phyloP scores from a whole-genome alignment of 2,329 filamentous ascomycete species.

The Fusarium dlaminii region DNA sequence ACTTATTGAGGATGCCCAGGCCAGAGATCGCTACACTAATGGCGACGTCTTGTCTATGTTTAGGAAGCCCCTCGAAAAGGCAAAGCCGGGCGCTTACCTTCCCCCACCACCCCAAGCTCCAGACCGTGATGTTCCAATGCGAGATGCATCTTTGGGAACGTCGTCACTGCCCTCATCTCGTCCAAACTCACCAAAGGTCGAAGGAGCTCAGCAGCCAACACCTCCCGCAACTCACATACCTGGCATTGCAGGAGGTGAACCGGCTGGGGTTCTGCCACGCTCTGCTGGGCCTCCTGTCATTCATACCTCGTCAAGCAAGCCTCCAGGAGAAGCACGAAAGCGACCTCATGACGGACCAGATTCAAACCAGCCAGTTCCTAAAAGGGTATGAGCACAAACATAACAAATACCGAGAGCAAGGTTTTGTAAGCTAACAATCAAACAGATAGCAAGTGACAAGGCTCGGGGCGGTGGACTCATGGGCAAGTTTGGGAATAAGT shows the following conservation, averaged over 20 bases:
- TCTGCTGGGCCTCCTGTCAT: slow-evolving; percentile 51
- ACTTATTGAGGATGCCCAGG: slow-evolving; percentile 82
- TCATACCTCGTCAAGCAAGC: slow-evolving; percentile 46
- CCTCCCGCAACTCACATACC: slow-evolving; percentile 19
- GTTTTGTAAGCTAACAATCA: slow-evolving; percentile 35
- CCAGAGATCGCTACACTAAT: slow-evolving; percentile 78
- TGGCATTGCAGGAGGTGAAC: slow-evolving; percentile 28
- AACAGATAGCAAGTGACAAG: slow-evolving; percentile 45
- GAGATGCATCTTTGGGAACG: slow-evolving; percentile 25
- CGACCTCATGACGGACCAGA: slow-evolving; percentile 53
- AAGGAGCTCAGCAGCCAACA: background rate
- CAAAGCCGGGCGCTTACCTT: slow-evolving; percentile 41
- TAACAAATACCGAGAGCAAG: background rate
- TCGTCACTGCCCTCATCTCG: slow-evolving; percentile 15
- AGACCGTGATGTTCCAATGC: slow-evolving; percentile 32
- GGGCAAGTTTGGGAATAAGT: slow-evolving; percentile 50
- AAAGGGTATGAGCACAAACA: slow-evolving; percentile 52
- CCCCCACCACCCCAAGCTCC: slow-evolving; percentile 12
- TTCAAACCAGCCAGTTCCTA: slow-evolving; percentile 45
- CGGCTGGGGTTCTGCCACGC: slow-evolving; percentile 34
- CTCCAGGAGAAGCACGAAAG: slow-evolving; percentile 51
- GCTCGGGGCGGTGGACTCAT: slow-evolving; percentile 46
- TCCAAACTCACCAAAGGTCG: slow-evolving; percentile 18
- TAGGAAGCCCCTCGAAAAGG: slow-evolving; percentile 53
- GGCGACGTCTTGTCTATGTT: slow-evolving; percentile 66